These are phyloP conservation scores for Eucalyptus camaldulensis DNA, from an alignment of 345 rosid species.

Conservation along the genomic window DNA sequence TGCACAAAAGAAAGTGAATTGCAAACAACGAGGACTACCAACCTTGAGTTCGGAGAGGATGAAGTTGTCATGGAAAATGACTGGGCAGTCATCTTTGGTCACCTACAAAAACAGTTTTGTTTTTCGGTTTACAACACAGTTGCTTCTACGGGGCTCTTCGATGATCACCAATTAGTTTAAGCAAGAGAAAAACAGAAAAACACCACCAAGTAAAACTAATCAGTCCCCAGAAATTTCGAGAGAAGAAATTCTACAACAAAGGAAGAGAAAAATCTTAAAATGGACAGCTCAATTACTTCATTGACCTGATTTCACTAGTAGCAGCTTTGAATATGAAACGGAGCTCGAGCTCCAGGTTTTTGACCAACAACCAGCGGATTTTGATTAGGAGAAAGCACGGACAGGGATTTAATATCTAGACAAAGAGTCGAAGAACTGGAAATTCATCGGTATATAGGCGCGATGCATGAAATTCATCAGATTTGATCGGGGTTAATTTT, in stretches of 20 bases:
- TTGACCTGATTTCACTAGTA: not conserved
- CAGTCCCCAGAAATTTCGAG: not conserved
- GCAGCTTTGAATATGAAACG: not conserved
- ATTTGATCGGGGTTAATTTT: not conserved
- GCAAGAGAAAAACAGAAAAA: not conserved
- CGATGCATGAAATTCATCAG: not conserved
- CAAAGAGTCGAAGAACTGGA: not conserved
- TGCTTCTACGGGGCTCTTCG: not conserved
- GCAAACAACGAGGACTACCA: slow-evolving; percentile 1
- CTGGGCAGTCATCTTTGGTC: slow-evolving; percentile 84
- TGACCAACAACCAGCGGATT: not conserved
- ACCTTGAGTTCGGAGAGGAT: slow-evolving; percentile 61
- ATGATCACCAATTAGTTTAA: not conserved
- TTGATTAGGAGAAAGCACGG: not conserved
- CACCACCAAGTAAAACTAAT: not conserved
- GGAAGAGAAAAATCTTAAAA: not conserved
- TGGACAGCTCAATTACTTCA: not conserved
- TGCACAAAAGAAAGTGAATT: not conserved
- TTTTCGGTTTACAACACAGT: not conserved
- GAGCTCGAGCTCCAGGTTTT: not conserved
- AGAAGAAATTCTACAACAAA: not conserved
- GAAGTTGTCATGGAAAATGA: slow-evolving; percentile 83
- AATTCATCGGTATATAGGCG: not conserved
- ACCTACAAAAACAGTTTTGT: slow-evolving; percentile 53
- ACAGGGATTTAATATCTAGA: not conserved